Conservation (phyloP, 257 asterid species). For the Nyctanthes arbortristis region DNA sequence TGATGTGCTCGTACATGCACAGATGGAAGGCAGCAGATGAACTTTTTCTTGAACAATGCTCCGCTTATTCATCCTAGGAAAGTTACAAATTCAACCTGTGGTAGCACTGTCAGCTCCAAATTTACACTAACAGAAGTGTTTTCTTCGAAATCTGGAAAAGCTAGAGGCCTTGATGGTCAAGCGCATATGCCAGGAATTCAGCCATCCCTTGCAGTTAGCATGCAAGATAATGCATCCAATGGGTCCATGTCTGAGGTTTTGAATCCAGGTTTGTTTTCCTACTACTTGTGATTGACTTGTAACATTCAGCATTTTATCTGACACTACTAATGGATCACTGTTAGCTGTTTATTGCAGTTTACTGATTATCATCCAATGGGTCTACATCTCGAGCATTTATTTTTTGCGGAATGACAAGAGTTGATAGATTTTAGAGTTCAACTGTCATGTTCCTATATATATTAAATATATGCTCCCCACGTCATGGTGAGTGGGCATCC, state of each 20-base stretch:
- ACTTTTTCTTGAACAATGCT: conserved; percentile 46
- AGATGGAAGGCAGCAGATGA: conserved; percentile 63
- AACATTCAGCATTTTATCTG: background rate
- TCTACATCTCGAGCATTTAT: background rate
- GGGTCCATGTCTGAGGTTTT: conserved; percentile 38
- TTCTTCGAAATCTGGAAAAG: conserved; percentile 39
- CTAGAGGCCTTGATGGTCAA: conserved; percentile 36
- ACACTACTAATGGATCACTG: background rate
- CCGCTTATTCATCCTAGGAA: conserved; percentile 33
- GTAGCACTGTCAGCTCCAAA: conserved; percentile 46
- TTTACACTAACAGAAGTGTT: conserved; percentile 60
- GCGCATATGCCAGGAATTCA: conserved; percentile 38
- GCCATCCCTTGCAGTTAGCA: conserved; percentile 32
- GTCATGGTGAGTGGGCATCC: conserved; percentile 4
- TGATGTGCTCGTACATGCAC: conserved; percentile 12
- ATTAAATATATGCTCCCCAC: background rate
- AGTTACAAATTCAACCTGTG: conserved; percentile 51
- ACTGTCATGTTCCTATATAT: background rate
- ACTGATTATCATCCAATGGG: too few species aligned
- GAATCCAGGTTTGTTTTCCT: conserved; percentile 52
- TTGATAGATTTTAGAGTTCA: background rate
- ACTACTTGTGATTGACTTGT: background rate
- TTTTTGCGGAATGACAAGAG: background rate
- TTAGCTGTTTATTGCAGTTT: background rate
- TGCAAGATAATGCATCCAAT: conserved; percentile 40